Evolutionary conservation across 1,139 yeast genomes (phyloP).

Genomic region (Nakaseomyces nivariensis): DNA sequence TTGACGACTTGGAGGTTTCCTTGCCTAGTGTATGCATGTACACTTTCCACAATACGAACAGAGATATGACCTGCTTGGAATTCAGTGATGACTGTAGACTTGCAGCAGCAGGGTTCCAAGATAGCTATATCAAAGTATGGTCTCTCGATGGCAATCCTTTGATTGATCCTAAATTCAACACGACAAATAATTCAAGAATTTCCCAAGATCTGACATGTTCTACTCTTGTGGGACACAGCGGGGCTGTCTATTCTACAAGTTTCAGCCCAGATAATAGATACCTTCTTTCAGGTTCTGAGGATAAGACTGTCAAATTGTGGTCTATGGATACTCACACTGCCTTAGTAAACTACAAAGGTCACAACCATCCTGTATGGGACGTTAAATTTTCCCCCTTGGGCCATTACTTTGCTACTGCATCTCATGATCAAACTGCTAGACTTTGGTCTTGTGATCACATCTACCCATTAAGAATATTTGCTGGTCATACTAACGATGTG

Average conservation of each 20-base stretch:
- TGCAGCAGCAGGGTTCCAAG: constrained; percentile 92
- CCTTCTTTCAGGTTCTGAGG: constrained; percentile 78
- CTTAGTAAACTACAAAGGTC: constrained; percentile 90
- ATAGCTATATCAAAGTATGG: constrained; percentile 85
- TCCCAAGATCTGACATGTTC: constrained; percentile 29
- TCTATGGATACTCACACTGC: constrained; percentile 84
- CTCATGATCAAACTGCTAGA: constrained; percentile 95
- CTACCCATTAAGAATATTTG: constrained; percentile 88
- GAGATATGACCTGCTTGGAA: constrained; percentile 72
- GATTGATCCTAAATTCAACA: constrained; percentile 9
- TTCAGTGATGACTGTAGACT: constrained; percentile 81
- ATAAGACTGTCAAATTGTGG: constrained; percentile 88
- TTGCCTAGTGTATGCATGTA: constrained; percentile 97
- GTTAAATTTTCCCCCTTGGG: constrained; percentile 91
- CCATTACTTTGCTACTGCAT: constrained; percentile 93
- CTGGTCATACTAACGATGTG: constrained; percentile 95
- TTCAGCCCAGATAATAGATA: constrained; percentile 87
- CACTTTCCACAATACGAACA: constrained; percentile 91
- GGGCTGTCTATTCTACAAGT: constrained; percentile 83
- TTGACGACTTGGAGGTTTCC: constrained; percentile 61
- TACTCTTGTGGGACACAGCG: constrained; percentile 83
- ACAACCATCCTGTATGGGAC: constrained; percentile 96
- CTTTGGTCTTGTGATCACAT: constrained; percentile 98
- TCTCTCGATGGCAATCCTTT: constrained; percentile 83
- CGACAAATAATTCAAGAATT: constrained; percentile 8